phyloP scores from a whole-genome alignment of 306 rosid species.

The Quercus gilva region DNA sequence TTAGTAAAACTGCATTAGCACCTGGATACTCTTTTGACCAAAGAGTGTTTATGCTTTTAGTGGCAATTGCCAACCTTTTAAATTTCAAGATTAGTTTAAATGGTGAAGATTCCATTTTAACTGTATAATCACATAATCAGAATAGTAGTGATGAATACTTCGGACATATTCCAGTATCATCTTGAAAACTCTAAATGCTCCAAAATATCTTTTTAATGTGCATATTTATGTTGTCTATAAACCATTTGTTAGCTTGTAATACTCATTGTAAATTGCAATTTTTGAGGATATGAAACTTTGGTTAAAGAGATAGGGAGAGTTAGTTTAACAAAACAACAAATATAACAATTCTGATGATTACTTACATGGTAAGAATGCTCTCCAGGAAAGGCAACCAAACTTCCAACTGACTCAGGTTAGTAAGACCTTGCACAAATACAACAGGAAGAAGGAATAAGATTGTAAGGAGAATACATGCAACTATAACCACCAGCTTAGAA shows the following conservation, averaged over 20 bases:
- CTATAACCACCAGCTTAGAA: slow-evolving; percentile 68
- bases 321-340: background rate
- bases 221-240: background rate
- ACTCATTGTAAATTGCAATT: background rate
- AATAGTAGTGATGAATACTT: background rate
- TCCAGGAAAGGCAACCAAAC: slow-evolving; percentile 77
- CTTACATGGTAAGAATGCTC: slow-evolving; percentile 80
- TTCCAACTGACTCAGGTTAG: slow-evolving; percentile 81
- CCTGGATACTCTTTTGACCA: background rate
- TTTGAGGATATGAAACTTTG: slow-evolving; percentile 7
- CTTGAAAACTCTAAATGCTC: background rate
- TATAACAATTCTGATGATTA: slow-evolving; percentile 12
- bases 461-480: slow-evolving; percentile 57
- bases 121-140: background rate
- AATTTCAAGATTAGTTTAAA: background rate
- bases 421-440: slow-evolving; percentile 67
- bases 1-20: background rate
- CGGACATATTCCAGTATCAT: background rate
- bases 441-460: slow-evolving; percentile 81
- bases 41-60: background rate
- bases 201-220: background rate
- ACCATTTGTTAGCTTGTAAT: background rate
- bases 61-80: background rate
- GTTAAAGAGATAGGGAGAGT: slow-evolving; percentile 6
- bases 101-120: background rate